Base-by-base conservation (phyloP, 441 rosid species). In the Daphne laureola region DNA sequence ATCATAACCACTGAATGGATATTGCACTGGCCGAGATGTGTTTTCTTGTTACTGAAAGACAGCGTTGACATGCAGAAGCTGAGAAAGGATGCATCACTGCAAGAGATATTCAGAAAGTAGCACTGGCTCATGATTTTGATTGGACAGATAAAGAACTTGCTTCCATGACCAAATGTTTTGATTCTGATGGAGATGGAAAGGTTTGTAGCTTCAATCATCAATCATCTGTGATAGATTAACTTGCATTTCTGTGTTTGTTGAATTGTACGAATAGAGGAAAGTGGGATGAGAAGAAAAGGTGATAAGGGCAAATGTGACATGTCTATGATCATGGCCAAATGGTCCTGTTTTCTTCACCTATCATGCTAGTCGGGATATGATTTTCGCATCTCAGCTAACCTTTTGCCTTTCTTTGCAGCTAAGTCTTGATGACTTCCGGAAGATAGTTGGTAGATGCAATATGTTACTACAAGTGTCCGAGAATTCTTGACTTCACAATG, bases 141-240 rank as follows among this genome's bases (percentile, higher is more conserved):
- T 90, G 94, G 97, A 69, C 84, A 31, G 74, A 83, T 35, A 67
- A 63, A 54, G 94, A 90, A 67, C 67, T 87, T 64, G 71, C 74
- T 46, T 82, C 78, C 75, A 90, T 90, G 97, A 73, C 87, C 59
- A 69, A 53, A 59, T 83, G 68, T 76, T 90, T 87, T 71, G 94
- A 90, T 63, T 45, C 65, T 4, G 73, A 83, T 53, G 66, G 77
- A 17, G 88, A 80, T 69, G 81, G 83, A 53, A 84, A 81, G 96
- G 91, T 90, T 17, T 40, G 72, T 67, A 43, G 11, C 58, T 40
- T 15, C 14, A 17, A 42, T 46, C 13, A 1, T 8, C 13, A 13
- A 51, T n/a, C n/a, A n/a, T 54, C 21, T 18, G 16, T 58, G 7
- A 27, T 27, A 27, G 35, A 27, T 27, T 27, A 27, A 27, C 35